A percentile compares a stretch with the other conserved stretches of the same genome.
Conservation (phyloP, 495 filamentous ascomycete genomes). For the Durotheca rogersii region DNA sequence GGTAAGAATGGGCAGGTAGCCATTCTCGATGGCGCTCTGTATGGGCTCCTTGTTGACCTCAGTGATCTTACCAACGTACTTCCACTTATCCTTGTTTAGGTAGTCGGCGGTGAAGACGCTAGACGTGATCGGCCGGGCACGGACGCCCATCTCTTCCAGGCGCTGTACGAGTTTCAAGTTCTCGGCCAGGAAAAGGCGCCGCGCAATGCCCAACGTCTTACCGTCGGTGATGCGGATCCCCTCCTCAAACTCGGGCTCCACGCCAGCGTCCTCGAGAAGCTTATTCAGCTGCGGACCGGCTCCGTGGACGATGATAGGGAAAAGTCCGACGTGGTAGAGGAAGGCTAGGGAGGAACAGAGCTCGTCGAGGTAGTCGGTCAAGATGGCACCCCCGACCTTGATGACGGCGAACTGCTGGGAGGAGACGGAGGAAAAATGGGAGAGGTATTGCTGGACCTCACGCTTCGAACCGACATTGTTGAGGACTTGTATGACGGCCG, state of each 20-base stretch:
- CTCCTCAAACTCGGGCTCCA: slow-evolving; percentile 95
- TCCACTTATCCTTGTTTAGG: slow-evolving; percentile 90
- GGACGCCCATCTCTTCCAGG: slow-evolving; percentile 86
- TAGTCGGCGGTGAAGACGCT: slow-evolving; percentile 96
- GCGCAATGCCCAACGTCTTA: slow-evolving; percentile 87
- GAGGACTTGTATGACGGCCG: slow-evolving; percentile 88
- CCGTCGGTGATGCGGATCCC: slow-evolving; percentile 95
- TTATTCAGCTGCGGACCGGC: slow-evolving; percentile 96
- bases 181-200: slow-evolving; percentile 91
- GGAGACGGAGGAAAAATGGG: slow-evolving; percentile 95
- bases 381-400: slow-evolving; percentile 96
- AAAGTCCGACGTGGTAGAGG: slow-evolving; percentile 93
- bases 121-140: slow-evolving; percentile 86
- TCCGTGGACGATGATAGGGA: slow-evolving; percentile 94
- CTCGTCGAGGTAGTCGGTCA: slow-evolving; percentile 90
- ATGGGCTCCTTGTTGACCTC: slow-evolving; percentile 89
- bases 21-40: slow-evolving; percentile 86
- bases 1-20: slow-evolving; percentile 90
- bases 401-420: slow-evolving; percentile 98
- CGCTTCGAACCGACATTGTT: slow-evolving; percentile 97
- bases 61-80: slow-evolving; percentile 93
- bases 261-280: slow-evolving; percentile 85
- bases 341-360: slow-evolving; percentile 86
- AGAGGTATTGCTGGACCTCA: slow-evolving; percentile 97
- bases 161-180: slow-evolving; percentile 94